These are phyloP conservation scores for Rhizoclosmatium globosum DNA, from an alignment of 192 early-diverging fungal species.

Conservation along the genomic window DNA sequence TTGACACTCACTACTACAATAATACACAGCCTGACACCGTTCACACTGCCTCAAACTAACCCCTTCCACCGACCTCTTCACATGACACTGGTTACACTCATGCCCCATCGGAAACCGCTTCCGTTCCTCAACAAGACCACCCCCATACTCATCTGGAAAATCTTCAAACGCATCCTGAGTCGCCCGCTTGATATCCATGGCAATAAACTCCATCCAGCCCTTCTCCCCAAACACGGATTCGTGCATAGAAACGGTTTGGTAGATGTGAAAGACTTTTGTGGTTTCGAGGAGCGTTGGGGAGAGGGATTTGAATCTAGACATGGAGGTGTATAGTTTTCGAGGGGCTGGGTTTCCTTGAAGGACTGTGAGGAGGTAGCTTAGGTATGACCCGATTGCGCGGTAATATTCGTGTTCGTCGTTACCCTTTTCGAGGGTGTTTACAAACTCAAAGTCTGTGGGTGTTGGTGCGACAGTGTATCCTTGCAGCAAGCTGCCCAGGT, in stretches of 20 bases:
- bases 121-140: background rate
- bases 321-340: background rate
- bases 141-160: too few relatives aligned
- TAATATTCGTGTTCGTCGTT: background rate
- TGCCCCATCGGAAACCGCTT: background rate
- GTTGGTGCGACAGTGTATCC: background rate
- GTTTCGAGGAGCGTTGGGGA: background rate
- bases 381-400: background rate
- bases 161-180: too few relatives aligned
- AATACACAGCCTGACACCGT: background rate
- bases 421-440: background rate
- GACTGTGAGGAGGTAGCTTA: background rate
- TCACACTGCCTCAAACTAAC: background rate
- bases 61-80: background rate
- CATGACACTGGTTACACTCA: background rate
- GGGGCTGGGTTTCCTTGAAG: background rate
- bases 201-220: background rate
- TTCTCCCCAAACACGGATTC: background rate
- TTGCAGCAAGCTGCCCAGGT: background rate
- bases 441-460: background rate
- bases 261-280: background rate
- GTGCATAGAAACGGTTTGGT: background rate
- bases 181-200: background rate
- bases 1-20: background rate
- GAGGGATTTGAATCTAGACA: background rate